A percentile compares a stretch with the other conserved stretches of the same genome.
Conservation (phyloP, 1,284 basidiomycete genomes). For the Ceratobasidium sp. region DNA sequence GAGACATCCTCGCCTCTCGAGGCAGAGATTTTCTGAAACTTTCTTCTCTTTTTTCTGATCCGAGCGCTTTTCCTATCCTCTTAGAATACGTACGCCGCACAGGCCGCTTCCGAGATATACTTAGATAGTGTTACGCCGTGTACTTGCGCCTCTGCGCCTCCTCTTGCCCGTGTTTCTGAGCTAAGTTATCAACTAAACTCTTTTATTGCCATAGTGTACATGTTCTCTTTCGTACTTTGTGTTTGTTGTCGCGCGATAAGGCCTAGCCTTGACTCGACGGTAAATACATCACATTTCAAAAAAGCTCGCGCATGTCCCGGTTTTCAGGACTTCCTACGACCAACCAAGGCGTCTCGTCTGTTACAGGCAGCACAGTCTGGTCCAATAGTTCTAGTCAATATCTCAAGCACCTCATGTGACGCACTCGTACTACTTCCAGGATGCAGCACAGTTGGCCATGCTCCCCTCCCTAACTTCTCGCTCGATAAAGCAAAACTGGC, state of each 20-base stretch:
- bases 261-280: no score
- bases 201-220: no score
- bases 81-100: not conserved
- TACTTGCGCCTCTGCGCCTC: not conserved
- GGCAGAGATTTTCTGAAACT: not conserved
- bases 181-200: no score
- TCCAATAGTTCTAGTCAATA: slow-evolving; percentile 54
- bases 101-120: not conserved
- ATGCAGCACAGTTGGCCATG: not conserved
- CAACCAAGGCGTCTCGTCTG: slow-evolving; percentile 50
- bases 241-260: no score
- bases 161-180: no score
- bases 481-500: not conserved
- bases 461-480: not conserved
- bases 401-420: slow-evolving; percentile 9
- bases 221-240: no score
- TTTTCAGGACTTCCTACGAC: slow-evolving; percentile 7
- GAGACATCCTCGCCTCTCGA: not conserved
- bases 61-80: not conserved
- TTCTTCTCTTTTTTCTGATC: not conserved
- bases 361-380: slow-evolving; percentile 53
- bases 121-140: not conserved
- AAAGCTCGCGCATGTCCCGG: not conserved
- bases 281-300: no score
- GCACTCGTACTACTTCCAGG: not conserved